These are phyloP conservation scores for Pholiota molesta DNA, from an alignment of 768 basidiomycete genomes.

Conservation along the genomic window DNA sequence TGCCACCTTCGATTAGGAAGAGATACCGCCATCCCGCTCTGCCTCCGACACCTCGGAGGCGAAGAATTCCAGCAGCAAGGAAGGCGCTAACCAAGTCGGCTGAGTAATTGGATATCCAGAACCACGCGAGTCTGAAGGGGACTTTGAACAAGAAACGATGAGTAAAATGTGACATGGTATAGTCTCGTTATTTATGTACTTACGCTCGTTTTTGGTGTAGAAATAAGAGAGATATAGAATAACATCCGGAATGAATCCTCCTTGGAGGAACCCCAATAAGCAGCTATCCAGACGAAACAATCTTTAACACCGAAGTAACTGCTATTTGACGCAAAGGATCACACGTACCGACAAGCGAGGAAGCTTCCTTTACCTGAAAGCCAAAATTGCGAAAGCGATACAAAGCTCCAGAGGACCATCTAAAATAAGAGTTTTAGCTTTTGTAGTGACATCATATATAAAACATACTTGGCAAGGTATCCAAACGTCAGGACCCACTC, in stretches of 20 bases:
- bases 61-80: conserved; percentile 63
- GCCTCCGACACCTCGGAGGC: conserved; percentile 54
- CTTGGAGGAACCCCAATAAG: conserved; percentile 60
- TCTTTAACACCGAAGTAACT: neutral
- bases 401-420: conserved; percentile 59
- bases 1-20: conserved; percentile 56
- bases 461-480: conserved; percentile 45
- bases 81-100: conserved; percentile 60
- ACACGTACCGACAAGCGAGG: conserved; percentile 45
- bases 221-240: conserved; percentile 70
- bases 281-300: conserved; percentile 31
- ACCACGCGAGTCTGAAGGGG: conserved; percentile 64
- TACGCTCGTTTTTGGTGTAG: conserved; percentile 54
- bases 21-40: conserved; percentile 60
- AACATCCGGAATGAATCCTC: conserved; percentile 66
- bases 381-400: conserved; percentile 60
- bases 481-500: conserved; percentile 66
- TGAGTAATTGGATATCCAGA: conserved; percentile 65
- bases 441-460: conserved; percentile 24
- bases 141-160: conserved; percentile 32
- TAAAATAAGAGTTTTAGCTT: conserved; percentile 19
- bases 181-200: neutral
- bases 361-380: conserved; percentile 53
- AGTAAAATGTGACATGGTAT: neutral
- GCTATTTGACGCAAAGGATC: neutral